A percentile compares a stretch with the other conserved stretches of the same genome.
Conservation (phyloP, 352 stramenopile species). For the Phytophthora kernoviae region DNA sequence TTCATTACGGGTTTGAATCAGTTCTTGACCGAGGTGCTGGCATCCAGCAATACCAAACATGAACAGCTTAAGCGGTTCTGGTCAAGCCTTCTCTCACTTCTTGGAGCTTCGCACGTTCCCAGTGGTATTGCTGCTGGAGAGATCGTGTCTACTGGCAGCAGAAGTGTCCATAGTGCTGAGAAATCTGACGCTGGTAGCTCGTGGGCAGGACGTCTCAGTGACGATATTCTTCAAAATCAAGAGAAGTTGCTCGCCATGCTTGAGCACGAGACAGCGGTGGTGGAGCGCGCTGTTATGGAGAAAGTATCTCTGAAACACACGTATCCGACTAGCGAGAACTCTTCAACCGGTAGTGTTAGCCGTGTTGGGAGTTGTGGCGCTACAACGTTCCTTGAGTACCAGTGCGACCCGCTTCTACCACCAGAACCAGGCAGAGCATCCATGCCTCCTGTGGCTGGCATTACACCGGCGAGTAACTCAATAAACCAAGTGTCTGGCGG, state of each 20-base stretch:
- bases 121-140: neutral
- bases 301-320: constrained; percentile 77
- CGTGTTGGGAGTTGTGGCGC: constrained; percentile 17
- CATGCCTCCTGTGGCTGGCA: constrained; percentile 8
- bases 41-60: constrained; percentile 29
- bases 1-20: constrained; percentile 57
- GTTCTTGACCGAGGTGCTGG: constrained; percentile 45
- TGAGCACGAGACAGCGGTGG: constrained; percentile 79
- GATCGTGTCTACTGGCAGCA: neutral
- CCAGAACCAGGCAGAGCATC: constrained; percentile 23
- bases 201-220: constrained; percentile 68
- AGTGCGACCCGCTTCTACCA: constrained; percentile 64
- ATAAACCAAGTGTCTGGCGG: neutral
- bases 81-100: constrained; percentile 44
- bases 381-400: constrained; percentile 63
- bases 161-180: constrained; percentile 1
- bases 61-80: constrained; percentile 60
- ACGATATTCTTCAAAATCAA: constrained; percentile 86
- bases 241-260: constrained; percentile 79
- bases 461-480: constrained; percentile 5
- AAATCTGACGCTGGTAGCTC: constrained; percentile 22
- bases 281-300: constrained; percentile 80
- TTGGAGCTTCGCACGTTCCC: constrained; percentile 27
- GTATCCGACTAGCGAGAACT: constrained; percentile 44
- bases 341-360: constrained; percentile 9